Base-by-base conservation (phyloP, 495 filamentous ascomycete species). In the Aspergillus mulundensis region DNA sequence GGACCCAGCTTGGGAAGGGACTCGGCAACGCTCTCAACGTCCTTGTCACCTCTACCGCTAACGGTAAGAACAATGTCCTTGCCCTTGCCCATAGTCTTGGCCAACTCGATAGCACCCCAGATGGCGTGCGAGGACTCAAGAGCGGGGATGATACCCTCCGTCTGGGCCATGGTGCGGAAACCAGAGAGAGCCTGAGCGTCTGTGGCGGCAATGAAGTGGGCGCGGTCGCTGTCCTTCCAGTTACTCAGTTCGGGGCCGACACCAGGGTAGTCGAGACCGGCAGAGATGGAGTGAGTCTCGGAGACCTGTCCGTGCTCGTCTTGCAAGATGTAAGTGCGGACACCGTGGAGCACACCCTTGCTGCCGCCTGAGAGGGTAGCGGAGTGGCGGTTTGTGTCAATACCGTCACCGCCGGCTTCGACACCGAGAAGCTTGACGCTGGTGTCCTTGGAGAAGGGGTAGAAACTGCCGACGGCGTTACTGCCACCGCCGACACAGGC, bases 21-120 rank as follows among this genome's bases (percentile, higher is more conserved):
- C 57, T 98, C 94, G 2, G 94, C 94, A 38, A 98, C 93, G 66
- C 89, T 95, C 84, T 97, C 91, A 38, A 98, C 94, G 70, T 98
- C 94, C 81, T 98, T 98, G 66, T 98, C 94, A 36, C 94, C 94
- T 61, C 94, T 80, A 15, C 94, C 94, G 64, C 86, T 90, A 24
- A 98, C 67, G 73, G 93, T 97, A 36, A 98, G 89, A n/a, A 98
- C 93, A 18, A 98, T 77, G 69, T 97, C 88, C 72, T 96, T 73
- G 24, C 83, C 93, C 78, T 88, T 87, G 39, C 80, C 76, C 91
- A 97, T 91, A 56, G 84, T 86, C 83, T 92, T 97, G 34, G 94
- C 95, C 24, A 97, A 72, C 67, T 97, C 82, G 51, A 97, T 74
- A 19, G 88, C 90, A 15, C 91, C 93, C 63, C 80, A 96, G 62